These are phyloP conservation scores for Thinopyrum elongatum DNA, from an alignment of 176 grass and related monocot genomes.

Conservation along the genomic window DNA sequence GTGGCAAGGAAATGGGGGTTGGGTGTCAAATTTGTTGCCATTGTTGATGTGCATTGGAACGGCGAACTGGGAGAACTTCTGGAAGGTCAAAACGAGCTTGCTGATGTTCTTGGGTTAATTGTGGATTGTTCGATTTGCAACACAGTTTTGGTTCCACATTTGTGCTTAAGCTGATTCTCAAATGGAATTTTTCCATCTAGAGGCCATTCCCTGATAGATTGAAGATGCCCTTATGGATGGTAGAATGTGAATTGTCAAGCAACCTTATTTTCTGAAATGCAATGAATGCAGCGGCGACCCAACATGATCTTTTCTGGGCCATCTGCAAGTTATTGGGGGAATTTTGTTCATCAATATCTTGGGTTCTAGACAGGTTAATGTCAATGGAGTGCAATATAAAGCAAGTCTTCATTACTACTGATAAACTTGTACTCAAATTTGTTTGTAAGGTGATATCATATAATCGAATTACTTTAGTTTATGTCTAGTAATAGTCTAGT, in stretches of 20 bases:
- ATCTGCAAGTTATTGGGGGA: neutral
- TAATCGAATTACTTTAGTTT: neutral
- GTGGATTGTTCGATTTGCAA: neutral
- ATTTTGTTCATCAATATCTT: neutral
- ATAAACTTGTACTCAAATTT: neutral
- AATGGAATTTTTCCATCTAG: neutral
- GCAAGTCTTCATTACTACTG: neutral
- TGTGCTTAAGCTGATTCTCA: neutral
- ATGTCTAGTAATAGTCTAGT: neutral
- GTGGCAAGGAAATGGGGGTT: constrained; percentile 7
- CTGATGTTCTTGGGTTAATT: neutral
- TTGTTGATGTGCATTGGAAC: neutral
- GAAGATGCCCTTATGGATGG: neutral
- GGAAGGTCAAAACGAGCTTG: neutral
- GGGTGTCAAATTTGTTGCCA: neutral
- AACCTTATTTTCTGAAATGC: neutral
- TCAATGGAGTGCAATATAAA: neutral
- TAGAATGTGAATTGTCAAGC: neutral
- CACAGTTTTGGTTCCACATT: neutral
- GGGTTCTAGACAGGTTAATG: neutral
- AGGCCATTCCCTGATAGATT: neutral
- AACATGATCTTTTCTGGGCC: neutral
- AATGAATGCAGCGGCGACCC: neutral
- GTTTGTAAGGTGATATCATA: neutral
- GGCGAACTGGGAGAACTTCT: neutral